phyloP scores from a whole-genome alignment of 805 yeast genomes.

The Saccharomycopsis sp. region DNA sequence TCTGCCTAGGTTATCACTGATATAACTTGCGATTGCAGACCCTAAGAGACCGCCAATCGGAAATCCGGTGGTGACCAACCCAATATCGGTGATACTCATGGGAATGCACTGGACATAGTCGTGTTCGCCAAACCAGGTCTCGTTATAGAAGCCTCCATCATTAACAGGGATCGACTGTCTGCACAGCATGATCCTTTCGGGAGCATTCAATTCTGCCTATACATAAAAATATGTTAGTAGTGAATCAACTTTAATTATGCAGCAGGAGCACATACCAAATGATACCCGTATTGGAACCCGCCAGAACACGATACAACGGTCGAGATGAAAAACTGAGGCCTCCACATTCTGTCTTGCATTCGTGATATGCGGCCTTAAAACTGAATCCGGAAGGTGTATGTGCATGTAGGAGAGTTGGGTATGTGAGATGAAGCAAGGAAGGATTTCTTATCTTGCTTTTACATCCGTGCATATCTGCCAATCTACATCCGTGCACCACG shows the following conservation, averaged over 20 bases:
- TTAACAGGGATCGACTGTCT: conserved; percentile 23
- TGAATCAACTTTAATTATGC: neutral
- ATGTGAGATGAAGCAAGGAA: too few species aligned
- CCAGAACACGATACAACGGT: conserved; percentile 64
- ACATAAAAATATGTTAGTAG: neutral
- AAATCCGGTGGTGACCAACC: conserved; percentile 2
- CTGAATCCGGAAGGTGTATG: too few species aligned
- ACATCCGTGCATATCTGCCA: too few species aligned
- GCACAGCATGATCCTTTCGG: conserved; percentile 66
- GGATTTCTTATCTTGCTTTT: too few species aligned
- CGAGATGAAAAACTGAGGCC: conserved; percentile 35
- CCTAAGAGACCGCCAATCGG: conserved; percentile 9
- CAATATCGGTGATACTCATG: neutral
- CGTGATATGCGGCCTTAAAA: too few species aligned
- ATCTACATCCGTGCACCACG: too few species aligned
- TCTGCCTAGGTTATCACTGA: conserved; percentile 1
- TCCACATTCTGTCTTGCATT: conserved; percentile 18
- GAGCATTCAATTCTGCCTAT: conserved; percentile 82
- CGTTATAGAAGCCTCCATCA: neutral
- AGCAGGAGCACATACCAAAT: conserved; percentile 42
- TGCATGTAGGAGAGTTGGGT: too few species aligned
- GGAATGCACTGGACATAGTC: conserved; percentile 1
- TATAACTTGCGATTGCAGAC: conserved; percentile 3
- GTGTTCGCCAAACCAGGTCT: conserved; percentile 4
- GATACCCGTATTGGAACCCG: conserved; percentile 87